A percentile compares a stretch with the other conserved stretches of the same genome.
Conservation (phyloP, 2,329 filamentous ascomycete species). For the Pseudogymnoascus sp. region DNA sequence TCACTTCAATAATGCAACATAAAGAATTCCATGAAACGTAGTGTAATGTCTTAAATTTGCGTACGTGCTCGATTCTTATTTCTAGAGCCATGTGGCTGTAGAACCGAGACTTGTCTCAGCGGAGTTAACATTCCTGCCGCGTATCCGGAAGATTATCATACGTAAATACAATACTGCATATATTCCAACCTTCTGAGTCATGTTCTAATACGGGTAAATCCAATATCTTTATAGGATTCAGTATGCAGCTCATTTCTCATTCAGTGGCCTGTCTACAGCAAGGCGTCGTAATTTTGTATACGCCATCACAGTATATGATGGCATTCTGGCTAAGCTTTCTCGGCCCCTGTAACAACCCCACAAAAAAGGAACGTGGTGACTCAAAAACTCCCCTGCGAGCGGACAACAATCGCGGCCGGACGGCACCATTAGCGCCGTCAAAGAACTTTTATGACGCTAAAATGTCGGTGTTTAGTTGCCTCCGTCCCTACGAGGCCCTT, state of each 20-base stretch:
- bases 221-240: neutral
- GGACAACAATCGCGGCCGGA: neutral
- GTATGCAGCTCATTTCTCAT: neutral
- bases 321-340: neutral
- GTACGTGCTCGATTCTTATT: neutral
- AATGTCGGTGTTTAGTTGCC: neutral
- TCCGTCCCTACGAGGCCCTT: neutral
- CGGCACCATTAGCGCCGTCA: neutral
- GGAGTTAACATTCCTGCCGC: neutral
- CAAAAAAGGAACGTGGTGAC: neutral
- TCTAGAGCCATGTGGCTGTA: neutral
- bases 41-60: neutral
- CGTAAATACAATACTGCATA: neutral
- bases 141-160: neutral
- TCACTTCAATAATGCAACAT: neutral
- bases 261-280: neutral
- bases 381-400: neutral
- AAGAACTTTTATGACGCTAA: neutral
- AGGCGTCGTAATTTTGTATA: neutral
- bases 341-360: neutral
- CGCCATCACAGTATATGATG: neutral
- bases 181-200: neutral
- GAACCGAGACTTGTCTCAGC: neutral
- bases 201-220: neutral
- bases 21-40: neutral